A percentile compares a stretch with the other conserved stretches of the same genome.
Evolutionary conservation across 192 early-diverging fungal genomes (phyloP).

Genomic region (Spinellus fusiger): DNA sequence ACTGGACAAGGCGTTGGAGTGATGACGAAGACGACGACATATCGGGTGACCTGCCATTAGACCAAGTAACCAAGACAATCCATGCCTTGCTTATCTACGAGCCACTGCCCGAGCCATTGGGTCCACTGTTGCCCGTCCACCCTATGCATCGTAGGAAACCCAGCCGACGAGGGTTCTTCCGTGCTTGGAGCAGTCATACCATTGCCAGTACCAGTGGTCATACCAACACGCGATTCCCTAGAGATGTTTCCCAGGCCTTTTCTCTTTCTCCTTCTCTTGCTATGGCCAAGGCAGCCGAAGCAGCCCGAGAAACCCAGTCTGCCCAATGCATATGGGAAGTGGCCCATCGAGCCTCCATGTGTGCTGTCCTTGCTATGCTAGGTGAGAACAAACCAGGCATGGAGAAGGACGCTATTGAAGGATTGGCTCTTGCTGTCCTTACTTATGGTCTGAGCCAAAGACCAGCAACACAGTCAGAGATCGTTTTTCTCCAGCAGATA

Average conservation of each 20-base stretch:
- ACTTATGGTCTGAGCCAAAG: slow-evolving; percentile 7
- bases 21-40: background rate
- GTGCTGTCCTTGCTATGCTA: slow-evolving; percentile 21
- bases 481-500: slow-evolving; percentile 12
- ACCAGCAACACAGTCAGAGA: background rate
- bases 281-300: background rate
- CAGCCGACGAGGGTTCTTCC: background rate
- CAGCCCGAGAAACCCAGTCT: background rate
- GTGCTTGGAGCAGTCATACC: background rate
- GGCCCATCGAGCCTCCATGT: slow-evolving; percentile 16
- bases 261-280: background rate
- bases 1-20: background rate
- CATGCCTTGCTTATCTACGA: background rate
- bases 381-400: slow-evolving; percentile 10
- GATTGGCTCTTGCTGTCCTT: slow-evolving; percentile 5
- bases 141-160: background rate
- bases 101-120: background rate
- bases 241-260: background rate
- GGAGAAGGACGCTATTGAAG: background rate
- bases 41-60: background rate
- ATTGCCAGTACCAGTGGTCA: background rate
- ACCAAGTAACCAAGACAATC: background rate
- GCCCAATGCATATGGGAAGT: slow-evolving; percentile 15
- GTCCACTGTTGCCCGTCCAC: background rate
- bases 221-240: no score